Evolutionary conservation across 805 yeast species (phyloP), one percentile per base, ranked within the genome.

Genomic region (Hanseniaspora occidentalis): DNA sequence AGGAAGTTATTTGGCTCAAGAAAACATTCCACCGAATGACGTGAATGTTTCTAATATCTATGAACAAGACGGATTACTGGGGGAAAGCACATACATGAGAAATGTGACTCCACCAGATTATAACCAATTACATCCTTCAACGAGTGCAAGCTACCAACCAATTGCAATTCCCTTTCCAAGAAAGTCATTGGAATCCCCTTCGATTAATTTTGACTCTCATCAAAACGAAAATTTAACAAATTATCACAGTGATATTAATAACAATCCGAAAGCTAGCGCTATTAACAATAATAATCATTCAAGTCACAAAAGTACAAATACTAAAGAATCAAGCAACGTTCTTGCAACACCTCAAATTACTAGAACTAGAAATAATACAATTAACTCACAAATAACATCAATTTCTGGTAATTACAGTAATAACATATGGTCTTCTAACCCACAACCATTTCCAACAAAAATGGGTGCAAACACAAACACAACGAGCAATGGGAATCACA

Each of bases 351-450:
- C 49, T 29, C 50, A 47, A 18, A 45, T 50, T 14, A 50, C 57
- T 6, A 54, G 64, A 41, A 52, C 62, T 18, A 52, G 64, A 41
- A 52, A 58, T 29, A 55, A 58, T 38, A 60, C 64, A 3, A 51
- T 55, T 27, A 51, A 57, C 1, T 60, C 64, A 4, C 63, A 60
- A 45, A 51, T 58, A 16, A 58, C 63, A n/a, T 50, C 58, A 1
- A 45, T 56, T 21, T 58, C 63, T 16, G 44, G 46, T 5, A 43
- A 50, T 10, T 45, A 55, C 10, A 44, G 53, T 9, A 53, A 52
- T 36, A 48, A 46, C 24, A 40, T 51, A 17, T 54, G 62, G 59
- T 46, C 57, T 3, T 35, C 13, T 16, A 29, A 29, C 8, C 33
- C 33, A 29, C 33, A 33, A 19, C 22, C 36, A 18, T 19, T 33